Base-by-base conservation (phyloP, 129 eudicot genomes). In the Centaurea solstitialis region DNA sequence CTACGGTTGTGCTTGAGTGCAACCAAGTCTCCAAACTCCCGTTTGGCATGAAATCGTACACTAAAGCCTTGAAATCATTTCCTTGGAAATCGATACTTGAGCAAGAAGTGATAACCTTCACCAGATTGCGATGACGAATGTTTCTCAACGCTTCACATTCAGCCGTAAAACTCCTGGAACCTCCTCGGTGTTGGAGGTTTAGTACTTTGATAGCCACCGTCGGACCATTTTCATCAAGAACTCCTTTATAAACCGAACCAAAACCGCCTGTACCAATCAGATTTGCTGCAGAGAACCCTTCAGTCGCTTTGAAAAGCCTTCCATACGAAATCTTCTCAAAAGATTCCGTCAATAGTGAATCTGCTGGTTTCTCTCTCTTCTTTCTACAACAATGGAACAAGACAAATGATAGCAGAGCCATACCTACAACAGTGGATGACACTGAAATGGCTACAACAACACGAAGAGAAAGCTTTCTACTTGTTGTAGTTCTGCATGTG, bases 61-160 rank as follows among this genome's bases (percentile, higher is more conserved):
- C 80, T 18, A 85, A 26, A 20, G 86, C 86, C 69, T 85, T 85
- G 68, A 86, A 82, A 24, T 86, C 77, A 13, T 86, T 86, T 3
- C 84, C 82, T 64, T 86, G 82, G 30, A 11, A 79, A 64, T 86
- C 89, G 10, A 79, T 2, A 53, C 89, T 83, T 41, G 87, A 86
- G 76, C 89, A 86, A 23, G 85, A 61, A 38, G 87, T 82, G 53
- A 82, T 66, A 61, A 86, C 64, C 72, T 79, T 79, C 70, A 86
- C 73, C 3, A 86, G 79, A 68, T 86, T 86, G 12, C 87, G 75
- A 21, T 83, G 87, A 10, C 87, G 79, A 69, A 83, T 76, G 28
- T 79, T 65, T 47, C 69, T 83, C 73, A 83, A 70, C 20, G 89
- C 82, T 23, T 79, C 82, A 50, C 87, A 86, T 30, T 86, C 89